Conservation (phyloP, 2,329 filamentous ascomycete genomes). For the Anisogramma anomala region DNA sequence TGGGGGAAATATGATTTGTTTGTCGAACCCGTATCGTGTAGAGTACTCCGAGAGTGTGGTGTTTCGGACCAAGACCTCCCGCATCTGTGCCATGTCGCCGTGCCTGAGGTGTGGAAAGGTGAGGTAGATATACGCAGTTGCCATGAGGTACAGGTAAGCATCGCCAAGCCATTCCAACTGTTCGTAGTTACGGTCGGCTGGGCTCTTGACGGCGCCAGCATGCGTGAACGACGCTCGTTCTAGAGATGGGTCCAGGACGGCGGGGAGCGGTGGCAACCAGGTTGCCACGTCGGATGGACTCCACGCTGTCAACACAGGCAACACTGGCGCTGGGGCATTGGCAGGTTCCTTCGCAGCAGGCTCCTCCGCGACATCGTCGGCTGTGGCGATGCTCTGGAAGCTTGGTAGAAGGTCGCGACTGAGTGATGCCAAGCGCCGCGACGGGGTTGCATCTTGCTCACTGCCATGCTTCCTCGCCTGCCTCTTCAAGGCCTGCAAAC, state of each 20-base stretch:
- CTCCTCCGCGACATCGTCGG: background rate
- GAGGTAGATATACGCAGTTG: conserved; percentile 62
- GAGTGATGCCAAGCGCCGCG: conserved; percentile 15
- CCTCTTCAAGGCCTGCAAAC: conserved; percentile 24
- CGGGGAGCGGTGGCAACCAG: conserved; percentile 46
- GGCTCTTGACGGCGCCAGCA: conserved; percentile 31
- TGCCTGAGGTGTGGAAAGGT: conserved; percentile 55
- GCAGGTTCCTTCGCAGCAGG: background rate
- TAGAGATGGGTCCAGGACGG: conserved; percentile 46
- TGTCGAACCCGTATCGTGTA: conserved; percentile 57
- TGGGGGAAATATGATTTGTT: conserved; percentile 45
- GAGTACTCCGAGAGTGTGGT: conserved; percentile 62
- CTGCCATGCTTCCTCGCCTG: conserved; percentile 15
- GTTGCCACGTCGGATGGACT: conserved; percentile 36
- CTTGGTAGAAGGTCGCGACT: conserved; percentile 12
- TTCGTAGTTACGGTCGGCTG: conserved; percentile 53
- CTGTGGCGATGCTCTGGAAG: conserved; percentile 6
- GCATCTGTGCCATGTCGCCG: conserved; percentile 62
- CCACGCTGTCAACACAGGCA: conserved; percentile 33
- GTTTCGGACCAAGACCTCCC: conserved; percentile 74
- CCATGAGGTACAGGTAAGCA: conserved; percentile 68
- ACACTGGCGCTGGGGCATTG: conserved; percentile 5
- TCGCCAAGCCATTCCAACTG: conserved; percentile 83
- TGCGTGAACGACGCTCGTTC: conserved; percentile 59
- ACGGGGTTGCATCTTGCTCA: conserved; percentile 14